phyloP scores from a whole-genome alignment of 257 asterid species.

The Leonotis leonurus region DNA sequence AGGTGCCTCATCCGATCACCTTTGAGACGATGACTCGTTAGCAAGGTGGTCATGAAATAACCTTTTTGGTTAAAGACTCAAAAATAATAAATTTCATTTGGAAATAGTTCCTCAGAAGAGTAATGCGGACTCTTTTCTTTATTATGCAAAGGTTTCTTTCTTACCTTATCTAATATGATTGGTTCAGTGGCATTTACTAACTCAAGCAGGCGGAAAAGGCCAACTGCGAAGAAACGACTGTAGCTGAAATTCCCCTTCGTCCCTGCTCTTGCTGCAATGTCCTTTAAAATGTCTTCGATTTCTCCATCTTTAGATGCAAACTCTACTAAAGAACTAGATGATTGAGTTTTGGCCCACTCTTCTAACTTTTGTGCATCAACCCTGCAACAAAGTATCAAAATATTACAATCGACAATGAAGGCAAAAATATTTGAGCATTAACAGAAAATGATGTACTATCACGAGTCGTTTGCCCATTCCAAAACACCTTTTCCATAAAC shows the following conservation, averaged over 20 bases:
- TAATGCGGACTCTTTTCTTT: background rate
- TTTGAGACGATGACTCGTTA: background rate
- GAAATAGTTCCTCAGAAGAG: background rate
- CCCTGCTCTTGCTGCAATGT: constrained; percentile 78
- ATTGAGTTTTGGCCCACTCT: constrained; percentile 84
- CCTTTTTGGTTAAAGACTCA: background rate
- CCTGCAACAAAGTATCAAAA: constrained; percentile 26
- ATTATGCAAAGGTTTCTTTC: background rate
- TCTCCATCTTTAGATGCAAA: constrained; percentile 83
- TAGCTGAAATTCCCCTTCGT: constrained; percentile 64
- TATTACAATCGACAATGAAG: background rate
- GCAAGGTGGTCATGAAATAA: background rate
- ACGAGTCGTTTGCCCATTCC: too few relatives aligned
- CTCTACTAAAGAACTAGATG: constrained; percentile 56
- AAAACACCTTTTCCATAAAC: background rate
- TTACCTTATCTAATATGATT: constrained; percentile 68
- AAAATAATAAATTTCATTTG: background rate
- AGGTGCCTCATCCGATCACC: background rate
- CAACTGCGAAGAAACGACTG: constrained; percentile 91
- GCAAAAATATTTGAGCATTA: background rate
- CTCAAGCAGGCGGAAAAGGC: constrained; percentile 92
- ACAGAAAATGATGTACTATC: too few relatives aligned
- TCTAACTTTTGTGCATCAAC: constrained; percentile 82
- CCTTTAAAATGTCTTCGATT: constrained; percentile 60
- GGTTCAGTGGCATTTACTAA: constrained; percentile 86